Base-by-base conservation (phyloP, 805 yeast genomes). In the Lachancea dasiensis region DNA sequence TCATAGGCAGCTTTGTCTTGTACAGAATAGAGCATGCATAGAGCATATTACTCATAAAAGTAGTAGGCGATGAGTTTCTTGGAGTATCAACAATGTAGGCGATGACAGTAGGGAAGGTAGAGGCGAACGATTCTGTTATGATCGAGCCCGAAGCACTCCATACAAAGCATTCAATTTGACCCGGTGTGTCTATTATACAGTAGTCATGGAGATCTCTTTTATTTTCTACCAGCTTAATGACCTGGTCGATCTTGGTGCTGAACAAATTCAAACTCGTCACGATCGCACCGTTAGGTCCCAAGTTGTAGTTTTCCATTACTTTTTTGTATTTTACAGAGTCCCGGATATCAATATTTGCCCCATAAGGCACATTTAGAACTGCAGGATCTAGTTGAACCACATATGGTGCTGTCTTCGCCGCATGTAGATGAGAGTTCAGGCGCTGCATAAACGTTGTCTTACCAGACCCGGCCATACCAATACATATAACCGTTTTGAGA, bases 61-160 rank as follows among this genome's bases (percentile, higher is more conserved):
- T 92, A 0, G 96, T 84, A 29, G 98, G 98, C 2, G 94, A 80
- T 1, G 95, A 69, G 44, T 89, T 83, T 58, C 98, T 73, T 35
- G 98, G 98, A 1, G 98, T 92, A 57, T 92, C 99, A 19, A 92
- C 92, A 45, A 92, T 81, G 59, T 92, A 92, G 0, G 97, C 97
- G 46, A 92, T 77, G 19, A 92, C 86, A 0, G 98, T 92, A 13
- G 99, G 99, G 59, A 86, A 86, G 3, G 94, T 78, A 0, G 95
- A 82, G 1, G 97, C 98, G 65, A 92, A 85, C 0, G 97, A 87
- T 58, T 92, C 98, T 1, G 97, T 90, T 42, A 92, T 83, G 45
- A 92, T 92, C 16, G 96, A 75, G 9, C 99, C 99, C 16, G 95
- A 84, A 0, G 98, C 98, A 31, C 94, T 81, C 98, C 99, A 92